These are phyloP conservation scores for Eucalyptus pauciflora DNA, from an alignment of 345 rosid species.

Conservation along the genomic window DNA sequence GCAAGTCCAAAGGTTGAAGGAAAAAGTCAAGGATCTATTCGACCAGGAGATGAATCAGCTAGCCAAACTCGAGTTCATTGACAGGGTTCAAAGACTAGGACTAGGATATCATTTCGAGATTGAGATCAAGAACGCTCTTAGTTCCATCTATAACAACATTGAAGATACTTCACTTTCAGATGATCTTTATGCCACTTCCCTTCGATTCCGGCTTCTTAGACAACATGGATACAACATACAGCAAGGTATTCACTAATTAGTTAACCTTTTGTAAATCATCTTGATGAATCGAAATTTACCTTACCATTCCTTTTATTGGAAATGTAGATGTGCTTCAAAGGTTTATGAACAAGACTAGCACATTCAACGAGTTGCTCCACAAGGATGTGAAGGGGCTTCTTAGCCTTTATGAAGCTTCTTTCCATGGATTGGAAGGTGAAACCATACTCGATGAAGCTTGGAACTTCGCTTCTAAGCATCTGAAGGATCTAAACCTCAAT, in stretches of 20 bases:
- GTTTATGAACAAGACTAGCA: too few relatives aligned
- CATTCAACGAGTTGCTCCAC: too few relatives aligned
- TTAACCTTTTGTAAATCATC: background rate
- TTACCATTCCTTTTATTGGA: too few relatives aligned
- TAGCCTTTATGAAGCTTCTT: slow-evolving; percentile 13
- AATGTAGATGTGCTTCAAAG: background rate
- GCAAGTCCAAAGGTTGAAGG: background rate
- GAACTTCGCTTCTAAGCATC: background rate
- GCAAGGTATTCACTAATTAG: background rate
- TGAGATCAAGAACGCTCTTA: background rate
- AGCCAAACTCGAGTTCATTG: background rate
- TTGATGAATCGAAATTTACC: background rate
- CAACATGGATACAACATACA: background rate
- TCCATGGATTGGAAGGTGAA: background rate
- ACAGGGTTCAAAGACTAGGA: background rate
- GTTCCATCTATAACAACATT: background rate
- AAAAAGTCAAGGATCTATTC: background rate
- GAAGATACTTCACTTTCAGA: background rate
- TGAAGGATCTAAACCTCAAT: background rate
- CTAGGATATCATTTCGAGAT: slow-evolving; percentile 1
- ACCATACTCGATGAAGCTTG: background rate
- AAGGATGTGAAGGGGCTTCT: background rate
- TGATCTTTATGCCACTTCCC: background rate
- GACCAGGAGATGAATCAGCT: background rate
- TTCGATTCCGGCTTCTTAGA: slow-evolving; percentile 3